Conservation (phyloP, 2,329 filamentous ascomycete species). For the Paracoccidioides brasiliensis region DNA sequence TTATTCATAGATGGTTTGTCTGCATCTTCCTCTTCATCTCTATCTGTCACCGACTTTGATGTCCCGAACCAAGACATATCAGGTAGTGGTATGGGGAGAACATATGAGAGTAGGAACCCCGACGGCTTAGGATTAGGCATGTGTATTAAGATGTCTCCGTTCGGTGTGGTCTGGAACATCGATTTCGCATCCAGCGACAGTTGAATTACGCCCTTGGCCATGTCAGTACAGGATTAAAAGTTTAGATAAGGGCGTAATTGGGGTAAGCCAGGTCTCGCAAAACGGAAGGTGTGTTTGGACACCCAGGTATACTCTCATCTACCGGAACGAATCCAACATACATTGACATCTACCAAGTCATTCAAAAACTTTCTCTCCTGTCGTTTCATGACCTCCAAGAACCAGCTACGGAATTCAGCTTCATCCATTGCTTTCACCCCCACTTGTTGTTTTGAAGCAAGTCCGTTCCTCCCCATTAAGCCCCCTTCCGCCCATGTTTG, state of each 20-base stretch:
- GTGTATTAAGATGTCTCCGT: conserved; percentile 18
- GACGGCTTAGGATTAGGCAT: conserved; percentile 17
- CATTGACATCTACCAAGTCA: conserved; percentile 25
- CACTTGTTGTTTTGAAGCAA: conserved; percentile 20
- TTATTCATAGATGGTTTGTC: conserved; percentile 5
- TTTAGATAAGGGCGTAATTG: neutral
- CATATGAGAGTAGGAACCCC: conserved; percentile 21
- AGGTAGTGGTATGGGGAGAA: conserved; percentile 24
- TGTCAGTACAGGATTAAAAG: neutral
- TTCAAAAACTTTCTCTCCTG: conserved; percentile 26
- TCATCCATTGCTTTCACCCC: conserved; percentile 27
- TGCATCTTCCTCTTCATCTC: conserved; percentile 11
- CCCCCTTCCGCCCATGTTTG: conserved; percentile 25
- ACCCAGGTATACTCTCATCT: neutral
- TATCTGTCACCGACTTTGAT: conserved; percentile 6
- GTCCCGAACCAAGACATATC: conserved; percentile 12
- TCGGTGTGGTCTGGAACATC: conserved; percentile 21
- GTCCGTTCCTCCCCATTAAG: conserved; percentile 20
- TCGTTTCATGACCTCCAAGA: conserved; percentile 28
- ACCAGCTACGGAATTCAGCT: conserved; percentile 31
- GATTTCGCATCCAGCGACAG: conserved; percentile 24
- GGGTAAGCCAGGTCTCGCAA: neutral
- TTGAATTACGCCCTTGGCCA: conserved; percentile 19
- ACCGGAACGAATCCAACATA: conserved; percentile 15
- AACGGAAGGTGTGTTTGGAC: too few relatives aligned